A percentile compares a stretch with the other conserved stretches of the same genome.
These are phyloP conservation scores for Dactylonectria estremocensis DNA, from an alignment of 2,329 filamentous ascomycete genomes.

Conservation along the genomic window DNA sequence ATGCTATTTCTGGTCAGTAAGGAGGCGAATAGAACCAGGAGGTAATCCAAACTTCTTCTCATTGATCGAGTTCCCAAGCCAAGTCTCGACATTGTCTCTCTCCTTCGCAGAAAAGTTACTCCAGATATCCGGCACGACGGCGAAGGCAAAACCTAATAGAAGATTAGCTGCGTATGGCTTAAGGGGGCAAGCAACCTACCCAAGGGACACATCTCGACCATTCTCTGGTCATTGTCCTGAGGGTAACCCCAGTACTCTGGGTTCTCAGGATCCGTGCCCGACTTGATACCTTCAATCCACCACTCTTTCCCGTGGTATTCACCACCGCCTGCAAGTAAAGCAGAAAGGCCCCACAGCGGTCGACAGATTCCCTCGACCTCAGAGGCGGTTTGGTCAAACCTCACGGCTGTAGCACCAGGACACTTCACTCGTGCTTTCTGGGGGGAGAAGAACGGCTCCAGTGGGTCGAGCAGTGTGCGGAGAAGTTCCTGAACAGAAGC, in stretches of 20 bases:
- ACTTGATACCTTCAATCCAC: constrained; percentile 78
- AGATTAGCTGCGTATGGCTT: neutral
- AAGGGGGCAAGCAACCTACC: constrained; percentile 55
- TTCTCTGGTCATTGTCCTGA: constrained; percentile 83
- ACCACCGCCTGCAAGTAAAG: constrained; percentile 78
- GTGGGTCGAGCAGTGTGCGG: constrained; percentile 76
- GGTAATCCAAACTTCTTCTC: constrained; percentile 73
- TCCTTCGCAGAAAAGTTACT: constrained; percentile 74
- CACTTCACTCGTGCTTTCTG: constrained; percentile 75
- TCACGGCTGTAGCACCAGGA: constrained; percentile 78
- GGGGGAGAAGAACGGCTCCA: constrained; percentile 81
- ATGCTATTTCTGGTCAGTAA: constrained; percentile 68
- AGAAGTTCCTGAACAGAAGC: constrained; percentile 74
- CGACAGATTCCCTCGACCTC: constrained; percentile 84
- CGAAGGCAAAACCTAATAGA: constrained; percentile 74
- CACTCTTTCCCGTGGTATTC: constrained; percentile 74
- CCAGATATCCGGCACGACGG: constrained; percentile 79
- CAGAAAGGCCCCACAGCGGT: constrained; percentile 82
- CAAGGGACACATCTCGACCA: constrained; percentile 89
- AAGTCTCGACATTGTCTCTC: constrained; percentile 76
- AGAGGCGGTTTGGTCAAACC: constrained; percentile 83
- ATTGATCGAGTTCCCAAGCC: constrained; percentile 83
- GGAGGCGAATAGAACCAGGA: no score
- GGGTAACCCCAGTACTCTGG: constrained; percentile 85
- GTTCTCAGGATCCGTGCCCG: constrained; percentile 78